These are phyloP conservation scores for Leccinum longicurvipes DNA, from an alignment of 768 basidiomycete species.

Conservation along the genomic window DNA sequence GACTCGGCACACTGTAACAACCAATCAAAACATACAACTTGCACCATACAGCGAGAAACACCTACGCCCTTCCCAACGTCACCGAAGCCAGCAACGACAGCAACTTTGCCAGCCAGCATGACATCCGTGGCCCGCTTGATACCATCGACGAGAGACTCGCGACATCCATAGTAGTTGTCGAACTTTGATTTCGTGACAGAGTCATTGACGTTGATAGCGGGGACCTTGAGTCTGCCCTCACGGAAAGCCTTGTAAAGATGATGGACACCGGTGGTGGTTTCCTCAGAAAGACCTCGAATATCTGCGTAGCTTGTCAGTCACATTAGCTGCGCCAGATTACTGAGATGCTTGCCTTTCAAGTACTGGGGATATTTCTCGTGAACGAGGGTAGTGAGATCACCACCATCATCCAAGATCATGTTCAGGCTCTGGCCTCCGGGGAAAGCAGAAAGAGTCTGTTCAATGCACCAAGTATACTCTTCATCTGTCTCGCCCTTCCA, in stretches of 20 bases:
- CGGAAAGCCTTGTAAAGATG: conserved; percentile 98
- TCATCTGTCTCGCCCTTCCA: conserved; percentile 99
- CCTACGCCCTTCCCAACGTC: conserved; percentile 98
- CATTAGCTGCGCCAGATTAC: background rate
- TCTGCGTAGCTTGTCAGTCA: conserved; percentile 38
- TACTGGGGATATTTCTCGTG: conserved; percentile 96
- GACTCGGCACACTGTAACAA: conserved; percentile 88
- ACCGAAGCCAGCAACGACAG: conserved; percentile 97
- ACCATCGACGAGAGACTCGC: conserved; percentile 98
- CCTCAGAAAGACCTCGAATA: conserved; percentile 94
- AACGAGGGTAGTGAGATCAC: conserved; percentile 91
- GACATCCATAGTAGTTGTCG: conserved; percentile 98
- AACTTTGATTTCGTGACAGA: conserved; percentile 99
- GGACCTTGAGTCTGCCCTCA: conserved; percentile 92
- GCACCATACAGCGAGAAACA: conserved; percentile 16
- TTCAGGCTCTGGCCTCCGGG: conserved; percentile 79
- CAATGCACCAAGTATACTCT: conserved; percentile 97
- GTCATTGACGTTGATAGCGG: conserved; percentile 99
- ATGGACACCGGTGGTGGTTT: conserved; percentile 99
- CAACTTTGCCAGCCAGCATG: conserved; percentile 99
- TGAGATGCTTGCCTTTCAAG: conserved; percentile 53
- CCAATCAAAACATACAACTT: background rate
- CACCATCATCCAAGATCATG: conserved; percentile 99
- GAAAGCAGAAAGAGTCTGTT: conserved; percentile 92
- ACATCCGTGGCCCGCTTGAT: conserved; percentile 99